Base-by-base conservation (phyloP, 2,329 filamentous ascomycete species). In the Metarhizium sp. region DNA sequence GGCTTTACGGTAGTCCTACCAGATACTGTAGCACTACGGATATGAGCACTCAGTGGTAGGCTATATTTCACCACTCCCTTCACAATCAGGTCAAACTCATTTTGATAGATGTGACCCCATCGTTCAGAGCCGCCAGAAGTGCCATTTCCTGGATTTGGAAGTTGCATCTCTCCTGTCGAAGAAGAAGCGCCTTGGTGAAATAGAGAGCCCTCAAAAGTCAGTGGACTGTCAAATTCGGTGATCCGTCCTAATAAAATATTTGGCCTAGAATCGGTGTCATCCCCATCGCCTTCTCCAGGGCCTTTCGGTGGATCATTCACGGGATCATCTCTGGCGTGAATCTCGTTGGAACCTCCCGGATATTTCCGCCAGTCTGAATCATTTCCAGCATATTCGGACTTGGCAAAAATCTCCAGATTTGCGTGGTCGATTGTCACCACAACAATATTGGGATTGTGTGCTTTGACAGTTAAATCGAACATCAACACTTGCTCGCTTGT, bases 401-500 rank as follows among this genome's bases (percentile, higher is more conserved):
- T 96, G 34, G 94, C 94, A 70, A 97, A 97, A 36, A 99, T 81
- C 64, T 95, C 91, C 56, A 97, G 78, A 67, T 97, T 91, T 66
- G 95, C 87, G 50, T 92, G 85, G 59, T 88, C 85, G 42, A 99
- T 84, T 2, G 87, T 87, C 46, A 99, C 87, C 2, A 90, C 85
- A 43, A 97, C 87, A 45, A 96, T 85, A 63, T 97, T 99, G 1
- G 92, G 92, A 67, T 99, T 99, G 63, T 92, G 79, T 0, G 92
- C 94, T 61, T 84, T 84, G 57, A 99, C 90, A 20, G 89, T 84
- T 51, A 99, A 74, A 69, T 99, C 92, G 64, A 97, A 81, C 83
- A 99, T 96, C 46, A 99, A 80, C 68, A 97, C 92, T 69, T 96
- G 90, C 69, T 96, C 90, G 63, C 90, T 96, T 2, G 92, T 92